Evolutionary conservation across 23 red algal species (phyloP).

Genomic region (Pyropia haitanensis): DNA sequence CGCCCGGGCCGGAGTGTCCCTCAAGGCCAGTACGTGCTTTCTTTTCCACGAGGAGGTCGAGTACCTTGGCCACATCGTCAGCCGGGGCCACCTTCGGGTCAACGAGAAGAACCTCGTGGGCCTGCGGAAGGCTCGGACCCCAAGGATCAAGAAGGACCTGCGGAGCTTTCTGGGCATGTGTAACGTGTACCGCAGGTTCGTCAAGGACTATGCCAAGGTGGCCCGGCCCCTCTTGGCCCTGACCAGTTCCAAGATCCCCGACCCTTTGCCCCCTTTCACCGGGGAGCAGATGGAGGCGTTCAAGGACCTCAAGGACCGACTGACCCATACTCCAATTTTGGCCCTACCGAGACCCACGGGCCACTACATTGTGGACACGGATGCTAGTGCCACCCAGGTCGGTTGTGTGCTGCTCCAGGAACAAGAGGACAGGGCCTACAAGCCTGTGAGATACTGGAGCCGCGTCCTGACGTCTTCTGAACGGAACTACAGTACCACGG

Average conservation of each 20-base stretch:
- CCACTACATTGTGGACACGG: constrained; percentile 8
- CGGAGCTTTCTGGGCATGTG: constrained; percentile 7
- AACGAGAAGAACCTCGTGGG: no score
- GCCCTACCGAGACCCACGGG: background rate
- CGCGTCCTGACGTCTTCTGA: constrained; percentile 4
- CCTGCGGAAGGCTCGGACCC: background rate
- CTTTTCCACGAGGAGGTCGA: no score
- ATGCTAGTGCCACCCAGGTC: constrained; percentile 1
- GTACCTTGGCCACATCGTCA: no score
- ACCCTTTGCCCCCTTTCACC: background rate
- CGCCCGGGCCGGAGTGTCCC: background rate
- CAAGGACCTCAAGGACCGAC: no score
- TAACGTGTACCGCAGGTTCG: constrained; percentile 9
- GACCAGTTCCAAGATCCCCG: constrained; percentile 1
- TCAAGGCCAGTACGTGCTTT: constrained; percentile 7
- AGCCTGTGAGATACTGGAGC: constrained; percentile 18
- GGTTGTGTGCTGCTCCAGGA: constrained; percentile 13
- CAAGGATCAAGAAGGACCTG: constrained; percentile 1
- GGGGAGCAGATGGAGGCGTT: background rate
- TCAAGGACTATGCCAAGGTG: constrained; percentile 15
- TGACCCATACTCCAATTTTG: no score
- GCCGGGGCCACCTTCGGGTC: no score
- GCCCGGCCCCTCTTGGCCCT: background rate
- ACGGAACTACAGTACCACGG: constrained; percentile 13
- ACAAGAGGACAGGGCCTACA: background rate